Evolutionary conservation across 106 monocot species (phyloP), one percentile per base, ranked within the genome.

Genomic region (Agapanthus africanus): DNA sequence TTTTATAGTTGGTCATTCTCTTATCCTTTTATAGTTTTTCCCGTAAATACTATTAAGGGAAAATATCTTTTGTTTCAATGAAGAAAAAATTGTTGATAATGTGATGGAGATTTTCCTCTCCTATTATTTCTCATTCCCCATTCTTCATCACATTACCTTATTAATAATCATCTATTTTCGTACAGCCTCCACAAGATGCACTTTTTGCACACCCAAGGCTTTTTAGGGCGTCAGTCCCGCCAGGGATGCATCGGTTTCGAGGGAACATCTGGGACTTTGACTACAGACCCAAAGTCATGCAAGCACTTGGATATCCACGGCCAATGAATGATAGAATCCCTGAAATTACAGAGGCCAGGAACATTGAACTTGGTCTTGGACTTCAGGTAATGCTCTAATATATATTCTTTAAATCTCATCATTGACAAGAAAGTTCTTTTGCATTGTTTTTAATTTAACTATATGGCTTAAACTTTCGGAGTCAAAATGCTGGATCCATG

Each of bases 201-300:
- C 86, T 97, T 61, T 91, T 97, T 79, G 76, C 84, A 37, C 91
- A 92, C 26, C 95, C 95, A 71, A 88, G 95, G 64, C 91, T 97
- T 63, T 97, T 97, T 72, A 86, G 95, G 74, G 91, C 89, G 22
- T 97, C 91, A 59, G 95, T 97, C 14, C 95, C 95, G n/a, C 95
- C 95, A 31, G 95, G 95, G 19, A 97, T 97, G 95, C 95, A 97
- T 77, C 88, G 95, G 16, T 97, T 97, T 63, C 77, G 95, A 40
- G 88, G 88, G 16, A 97, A 97, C 44, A 82, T 97, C 21, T 97
- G 95, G 95, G 95, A 97, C 61, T 97, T 80, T 73, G 95, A 97
- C 54, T 76, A 76, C 74, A 84, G 88, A 68, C 91, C 95, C 2
- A 71, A 84, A 65, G 82, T 97, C 47, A 86, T 97, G 91, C 56